These are phyloP conservation scores for Scedosporium boydii DNA, from an alignment of 2,329 filamentous ascomycete species.

Conservation along the genomic window DNA sequence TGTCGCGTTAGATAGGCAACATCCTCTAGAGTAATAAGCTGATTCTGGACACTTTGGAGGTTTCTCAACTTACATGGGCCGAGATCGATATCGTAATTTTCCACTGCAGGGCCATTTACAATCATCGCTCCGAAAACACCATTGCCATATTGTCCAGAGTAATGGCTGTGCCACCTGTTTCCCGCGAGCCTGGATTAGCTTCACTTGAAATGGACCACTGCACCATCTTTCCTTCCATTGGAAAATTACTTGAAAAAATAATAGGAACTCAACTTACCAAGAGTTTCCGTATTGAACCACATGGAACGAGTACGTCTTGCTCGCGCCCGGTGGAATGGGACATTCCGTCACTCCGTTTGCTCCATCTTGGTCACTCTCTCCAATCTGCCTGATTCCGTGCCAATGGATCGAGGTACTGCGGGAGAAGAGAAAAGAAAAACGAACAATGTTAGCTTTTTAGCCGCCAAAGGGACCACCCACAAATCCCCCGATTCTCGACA, in stretches of 20 bases:
- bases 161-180: constrained; percentile 38
- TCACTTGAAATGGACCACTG: constrained; percentile 33
- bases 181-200: not conserved
- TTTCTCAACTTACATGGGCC: constrained; percentile 22
- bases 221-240: constrained; percentile 9
- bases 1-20: not conserved
- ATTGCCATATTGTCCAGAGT: constrained; percentile 46
- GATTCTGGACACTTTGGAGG: not conserved
- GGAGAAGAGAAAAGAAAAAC: not conserved
- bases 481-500: not conserved
- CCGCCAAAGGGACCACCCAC: not conserved
- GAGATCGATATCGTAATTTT: constrained; percentile 50
- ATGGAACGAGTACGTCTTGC: constrained; percentile 25
- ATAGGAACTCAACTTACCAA: constrained; percentile 1
- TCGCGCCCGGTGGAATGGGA: constrained; percentile 25
- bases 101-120: constrained; percentile 41
- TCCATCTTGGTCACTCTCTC: constrained; percentile 27
- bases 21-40: not conserved
- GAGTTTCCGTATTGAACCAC: constrained; percentile 30
- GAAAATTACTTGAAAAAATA: not conserved
- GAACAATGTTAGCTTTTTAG: not conserved
- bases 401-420: constrained; percentile 8
- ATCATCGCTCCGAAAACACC: constrained; percentile 54
- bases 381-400: constrained; percentile 7
- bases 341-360: constrained; percentile 35